Percentiles rank a stretch among this genome's conserved stretches.
Evolutionary conservation across 331 rosid species (phyloP).

Genomic region (Dryas integrifolia): DNA sequence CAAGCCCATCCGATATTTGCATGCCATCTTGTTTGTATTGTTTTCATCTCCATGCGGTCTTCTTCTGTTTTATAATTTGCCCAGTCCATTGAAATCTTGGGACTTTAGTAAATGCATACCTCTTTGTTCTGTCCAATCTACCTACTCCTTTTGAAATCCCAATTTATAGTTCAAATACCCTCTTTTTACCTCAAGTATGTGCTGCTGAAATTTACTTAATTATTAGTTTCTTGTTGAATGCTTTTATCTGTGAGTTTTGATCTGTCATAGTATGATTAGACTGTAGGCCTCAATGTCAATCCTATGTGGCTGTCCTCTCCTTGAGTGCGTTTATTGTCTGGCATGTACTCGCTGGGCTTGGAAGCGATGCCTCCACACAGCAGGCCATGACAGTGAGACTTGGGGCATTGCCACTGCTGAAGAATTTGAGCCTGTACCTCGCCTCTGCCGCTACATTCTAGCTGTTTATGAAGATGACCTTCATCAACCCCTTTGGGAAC

Average conservation of each 20-base stretch:
- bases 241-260: conserved; percentile 14
- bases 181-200: background rate
- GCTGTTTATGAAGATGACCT: conserved; percentile 87
- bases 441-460: conserved; percentile 79
- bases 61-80: background rate
- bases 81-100: background rate
- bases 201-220: conserved; percentile 15
- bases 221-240: conserved; percentile 6
- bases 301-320: conserved; percentile 65
- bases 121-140: background rate
- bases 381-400: conserved; percentile 93
- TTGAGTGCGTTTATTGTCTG: conserved; percentile 88
- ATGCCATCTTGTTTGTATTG: background rate
- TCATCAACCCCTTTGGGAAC: conserved; percentile 69
- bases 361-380: conserved; percentile 88
- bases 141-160: background rate
- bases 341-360: conserved; percentile 93
- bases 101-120: background rate
- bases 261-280: conserved; percentile 28
- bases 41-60: background rate
- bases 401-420: conserved; percentile 76
- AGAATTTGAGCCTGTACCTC: conserved; percentile 87
- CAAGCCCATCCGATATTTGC: background rate
- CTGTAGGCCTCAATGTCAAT: conserved; percentile 63
- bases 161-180: background rate